These are phyloP conservation scores for Blastobotrys peoriensis DNA, from an alignment of 805 yeast genomes.

Conservation along the genomic window DNA sequence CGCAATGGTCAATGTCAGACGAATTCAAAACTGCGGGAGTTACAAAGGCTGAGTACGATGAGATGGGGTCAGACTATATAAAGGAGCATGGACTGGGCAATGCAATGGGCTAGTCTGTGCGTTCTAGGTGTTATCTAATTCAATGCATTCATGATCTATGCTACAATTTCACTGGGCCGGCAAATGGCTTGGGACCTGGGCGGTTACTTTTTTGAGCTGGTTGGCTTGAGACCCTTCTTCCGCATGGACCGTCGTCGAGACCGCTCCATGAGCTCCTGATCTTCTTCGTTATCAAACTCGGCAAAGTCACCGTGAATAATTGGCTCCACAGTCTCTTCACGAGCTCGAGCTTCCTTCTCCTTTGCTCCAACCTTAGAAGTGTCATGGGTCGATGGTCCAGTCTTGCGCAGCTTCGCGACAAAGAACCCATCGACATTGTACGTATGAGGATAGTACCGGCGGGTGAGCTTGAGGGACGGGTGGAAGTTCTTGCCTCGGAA, in stretches of 20 bases:
- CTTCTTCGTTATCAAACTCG: slow-evolving; percentile 68
- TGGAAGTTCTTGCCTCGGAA: slow-evolving; percentile 90
- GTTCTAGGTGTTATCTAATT: too few relatives aligned
- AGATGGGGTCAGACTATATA: slow-evolving; percentile 82
- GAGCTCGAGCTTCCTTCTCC: slow-evolving; percentile 77
- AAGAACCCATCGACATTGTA: slow-evolving; percentile 98
- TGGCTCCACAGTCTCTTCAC: slow-evolving; percentile 60
- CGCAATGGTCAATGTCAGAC: slow-evolving; percentile 56
- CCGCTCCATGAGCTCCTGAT: slow-evolving; percentile 65
- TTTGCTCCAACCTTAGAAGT: slow-evolving; percentile 80
- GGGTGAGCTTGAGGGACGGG: slow-evolving; percentile 67
- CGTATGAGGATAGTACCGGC: slow-evolving; percentile 97
- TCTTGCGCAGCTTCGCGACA: slow-evolving; percentile 94
- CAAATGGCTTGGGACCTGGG: too few relatives aligned
- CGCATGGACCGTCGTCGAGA: slow-evolving; percentile 30
- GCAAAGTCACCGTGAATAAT: slow-evolving; percentile 84
- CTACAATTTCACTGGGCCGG: too few relatives aligned
- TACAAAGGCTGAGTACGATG: slow-evolving; percentile 71
- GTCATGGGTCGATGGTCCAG: slow-evolving; percentile 79
- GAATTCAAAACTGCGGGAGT: slow-evolving; percentile 46
- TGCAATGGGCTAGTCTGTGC: slow-evolving; percentile 13
- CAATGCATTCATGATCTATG: too few relatives aligned
- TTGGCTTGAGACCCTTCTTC: slow-evolving; percentile 30
- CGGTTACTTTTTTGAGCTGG: too few relatives aligned
- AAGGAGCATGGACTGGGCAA: slow-evolving; percentile 83